Conservation (phyloP, 768 basidiomycete species). For the Boletus bicolor region DNA sequence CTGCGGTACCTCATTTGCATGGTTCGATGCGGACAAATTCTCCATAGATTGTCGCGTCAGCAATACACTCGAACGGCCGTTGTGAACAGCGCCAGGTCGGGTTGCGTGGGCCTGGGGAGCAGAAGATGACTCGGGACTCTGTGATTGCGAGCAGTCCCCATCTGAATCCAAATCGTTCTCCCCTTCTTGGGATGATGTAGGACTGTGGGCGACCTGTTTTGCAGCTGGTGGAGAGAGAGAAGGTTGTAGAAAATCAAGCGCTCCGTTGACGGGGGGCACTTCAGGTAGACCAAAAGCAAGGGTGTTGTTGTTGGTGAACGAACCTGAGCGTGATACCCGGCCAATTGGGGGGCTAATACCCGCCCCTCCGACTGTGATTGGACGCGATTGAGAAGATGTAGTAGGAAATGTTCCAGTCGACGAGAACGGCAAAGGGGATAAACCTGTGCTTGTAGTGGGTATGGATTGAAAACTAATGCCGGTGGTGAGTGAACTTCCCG, state of each 20-base stretch:
- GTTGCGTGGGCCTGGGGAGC: slow-evolving; percentile 23
- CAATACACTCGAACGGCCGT: slow-evolving; percentile 10
- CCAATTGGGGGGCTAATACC: slow-evolving; percentile 41
- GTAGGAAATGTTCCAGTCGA: slow-evolving; percentile 31
- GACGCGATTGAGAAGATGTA: slow-evolving; percentile 25
- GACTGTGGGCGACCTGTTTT: slow-evolving; percentile 22
- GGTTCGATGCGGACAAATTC: slow-evolving; percentile 28
- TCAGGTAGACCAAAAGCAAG: slow-evolving; percentile 38
- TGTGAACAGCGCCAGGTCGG: slow-evolving; percentile 17
- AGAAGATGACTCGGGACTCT: slow-evolving; percentile 31
- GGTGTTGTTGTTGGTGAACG: slow-evolving; percentile 45
- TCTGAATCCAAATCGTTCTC: slow-evolving; percentile 50
- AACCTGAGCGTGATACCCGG: slow-evolving; percentile 57
- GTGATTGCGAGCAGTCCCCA: slow-evolving; percentile 29
- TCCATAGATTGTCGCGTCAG: slow-evolving; percentile 24
- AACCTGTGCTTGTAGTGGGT: slow-evolving; percentile 28
- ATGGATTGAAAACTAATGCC: slow-evolving; percentile 32
- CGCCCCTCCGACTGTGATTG: slow-evolving; percentile 17
- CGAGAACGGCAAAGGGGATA: slow-evolving; percentile 31
- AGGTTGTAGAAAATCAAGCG: slow-evolving; percentile 32
- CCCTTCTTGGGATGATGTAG: slow-evolving; percentile 46
- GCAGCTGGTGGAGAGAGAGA: slow-evolving; percentile 6
- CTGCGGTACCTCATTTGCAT: slow-evolving; percentile 66
- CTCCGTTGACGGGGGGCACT: slow-evolving; percentile 22
- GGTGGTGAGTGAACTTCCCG: slow-evolving; percentile 27